A percentile compares a stretch with the other conserved stretches of the same genome.
These are phyloP conservation scores for Blastocystis sp. DNA, from an alignment of 352 stramenopile species.

Conservation along the genomic window DNA sequence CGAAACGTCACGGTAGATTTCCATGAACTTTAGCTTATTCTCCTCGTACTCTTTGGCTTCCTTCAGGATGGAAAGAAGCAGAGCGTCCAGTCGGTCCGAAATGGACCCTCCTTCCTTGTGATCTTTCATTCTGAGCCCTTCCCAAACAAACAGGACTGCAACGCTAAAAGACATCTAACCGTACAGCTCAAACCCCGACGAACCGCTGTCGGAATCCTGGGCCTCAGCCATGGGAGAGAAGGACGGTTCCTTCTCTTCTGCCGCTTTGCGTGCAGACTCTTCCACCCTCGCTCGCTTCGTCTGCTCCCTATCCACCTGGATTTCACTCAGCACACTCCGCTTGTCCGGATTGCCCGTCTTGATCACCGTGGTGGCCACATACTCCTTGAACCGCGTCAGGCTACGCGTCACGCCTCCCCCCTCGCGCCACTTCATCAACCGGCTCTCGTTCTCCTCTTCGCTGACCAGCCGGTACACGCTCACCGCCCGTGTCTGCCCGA, in stretches of 20 bases:
- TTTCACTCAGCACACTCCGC: background rate
- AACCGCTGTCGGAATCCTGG: background rate
- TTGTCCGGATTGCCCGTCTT: conserved; percentile 19
- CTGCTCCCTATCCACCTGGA: background rate
- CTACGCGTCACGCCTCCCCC: background rate
- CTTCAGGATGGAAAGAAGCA: conserved; percentile 41
- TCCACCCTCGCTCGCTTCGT: background rate
- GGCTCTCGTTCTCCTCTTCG: conserved; percentile 36
- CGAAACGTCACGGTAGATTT: conserved; percentile 10
- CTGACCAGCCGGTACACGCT: conserved; percentile 80
- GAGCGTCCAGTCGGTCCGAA: conserved; percentile 13
- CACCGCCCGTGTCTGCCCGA: conserved; percentile 81
- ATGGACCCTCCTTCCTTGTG: background rate
- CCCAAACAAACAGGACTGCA: conserved; percentile 10
- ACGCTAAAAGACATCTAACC: conserved; percentile 1
- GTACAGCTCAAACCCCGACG: background rate
- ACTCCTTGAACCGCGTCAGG: conserved; percentile 46
- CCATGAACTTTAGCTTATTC: conserved; percentile 28
- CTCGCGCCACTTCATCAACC: conserved; percentile 15
- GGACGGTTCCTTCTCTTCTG: background rate
- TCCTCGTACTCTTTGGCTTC: conserved; percentile 1
- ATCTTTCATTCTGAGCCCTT: background rate
- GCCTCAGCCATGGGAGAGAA: no score
- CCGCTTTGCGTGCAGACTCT: background rate
- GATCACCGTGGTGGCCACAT: conserved; percentile 33